Base-by-base conservation (phyloP, 106 monocot genomes). In the Gastrodia elata region DNA sequence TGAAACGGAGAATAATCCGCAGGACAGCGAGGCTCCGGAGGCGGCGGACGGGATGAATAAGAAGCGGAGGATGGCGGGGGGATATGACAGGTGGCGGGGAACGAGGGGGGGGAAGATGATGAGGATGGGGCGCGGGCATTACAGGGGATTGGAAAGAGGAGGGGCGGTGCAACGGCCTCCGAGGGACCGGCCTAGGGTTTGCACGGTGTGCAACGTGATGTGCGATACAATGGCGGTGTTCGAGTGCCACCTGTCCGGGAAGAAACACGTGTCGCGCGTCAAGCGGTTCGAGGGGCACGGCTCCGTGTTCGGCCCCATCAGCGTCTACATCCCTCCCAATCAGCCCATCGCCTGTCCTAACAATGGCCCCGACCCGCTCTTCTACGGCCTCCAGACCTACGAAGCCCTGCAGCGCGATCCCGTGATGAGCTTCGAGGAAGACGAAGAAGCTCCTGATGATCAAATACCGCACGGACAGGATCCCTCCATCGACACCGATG, bases 161-260 rank as follows among this genome's bases (percentile, higher is more conserved):
- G n/a, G n/a, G n/a, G n/a, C n/a, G n/a, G n/a, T n/a, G n/a, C n/a
- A n/a, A n/a, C 67, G 67, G 18, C 37, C 67, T 37, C 81, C 64
- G 15, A 83, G 52, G 65, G 86, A 83, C 9, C 82, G 57, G 8
- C 80, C 75, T 0, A 82, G 84, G 68, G 70, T 91, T 44, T 88
- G 88, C 52, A 91, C 79, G 8, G 15, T 91, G 6, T 91, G 91
- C 73, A 91, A 77, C 71, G 78, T 83, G 18, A 76, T 27, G 55
- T 91, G 88, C 25, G 82, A 91, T 24, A 83, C 91, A 2, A 49
- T 39, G 36, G 77, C 80, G 25, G 83, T 83, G 15, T 91, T 91
- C 38, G 83, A 88, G 2, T 42, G 68, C n/a, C 91, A 91, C 76
- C 30, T 89, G 0, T 39, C 80, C 3, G 89, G 88, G 25, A 89